These are phyloP conservation scores for Pinus taeda DNA, from an alignment of 75 land plant genomes.

Conservation along the genomic window DNA sequence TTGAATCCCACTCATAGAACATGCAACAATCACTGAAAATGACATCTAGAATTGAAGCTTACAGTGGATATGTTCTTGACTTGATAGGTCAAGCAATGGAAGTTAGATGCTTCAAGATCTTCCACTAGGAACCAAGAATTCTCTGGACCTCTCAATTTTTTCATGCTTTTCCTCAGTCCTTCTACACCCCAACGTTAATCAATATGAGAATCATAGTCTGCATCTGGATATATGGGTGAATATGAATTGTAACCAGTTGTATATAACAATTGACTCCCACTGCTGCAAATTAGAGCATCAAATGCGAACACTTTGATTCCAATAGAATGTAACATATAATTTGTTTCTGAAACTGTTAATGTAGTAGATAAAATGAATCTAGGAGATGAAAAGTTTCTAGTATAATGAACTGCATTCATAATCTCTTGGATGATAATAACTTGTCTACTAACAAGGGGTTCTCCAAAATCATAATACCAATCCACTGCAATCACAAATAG, in stretches of 20 bases:
- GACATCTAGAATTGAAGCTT: no score
- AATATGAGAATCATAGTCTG: conserved; percentile 56
- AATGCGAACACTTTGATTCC: conserved; percentile 34
- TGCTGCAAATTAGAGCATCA: conserved; percentile 74
- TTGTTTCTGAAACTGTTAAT: conserved; percentile 36
- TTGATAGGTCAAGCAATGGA: no score
- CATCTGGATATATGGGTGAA: conserved; percentile 27
- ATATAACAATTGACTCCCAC: conserved; percentile 61
- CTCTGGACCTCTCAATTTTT: no score
- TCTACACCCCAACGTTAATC: no score
- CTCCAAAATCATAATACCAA: conserved; percentile 39
- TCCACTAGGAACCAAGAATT: no score
- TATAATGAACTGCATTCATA: conserved; percentile 17
- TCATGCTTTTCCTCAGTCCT: no score
- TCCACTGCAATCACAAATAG: conserved; percentile 64
- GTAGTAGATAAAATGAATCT: conserved; percentile 63
- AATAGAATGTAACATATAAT: conserved; percentile 31
- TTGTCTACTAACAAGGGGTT: conserved; percentile 9
- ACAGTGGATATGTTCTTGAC: no score
- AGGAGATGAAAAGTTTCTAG: not conserved
- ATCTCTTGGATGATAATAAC: conserved; percentile 25
- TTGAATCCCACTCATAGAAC: no score
- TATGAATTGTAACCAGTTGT: conserved; percentile 26
- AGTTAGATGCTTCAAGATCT: no score
- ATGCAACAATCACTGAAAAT: no score